phyloP scores from a whole-genome alignment of 345 rosid species.

The Limnanthes douglasii region DNA sequence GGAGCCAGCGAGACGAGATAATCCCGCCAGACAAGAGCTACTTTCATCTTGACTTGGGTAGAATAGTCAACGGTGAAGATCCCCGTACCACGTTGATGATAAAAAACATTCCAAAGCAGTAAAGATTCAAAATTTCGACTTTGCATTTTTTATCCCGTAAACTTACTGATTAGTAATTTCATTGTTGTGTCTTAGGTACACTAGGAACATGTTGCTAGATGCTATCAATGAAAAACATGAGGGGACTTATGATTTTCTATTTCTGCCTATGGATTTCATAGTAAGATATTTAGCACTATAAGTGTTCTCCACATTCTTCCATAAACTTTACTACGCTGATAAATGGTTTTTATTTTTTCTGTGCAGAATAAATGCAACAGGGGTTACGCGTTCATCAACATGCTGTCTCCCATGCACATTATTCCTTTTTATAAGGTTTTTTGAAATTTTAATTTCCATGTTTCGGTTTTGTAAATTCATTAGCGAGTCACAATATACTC shows the following conservation, averaged over 20 bases:
- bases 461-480: too few species aligned
- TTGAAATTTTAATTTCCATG: too few species aligned
- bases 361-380: slow-evolving; percentile 86
- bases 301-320: too few species aligned
- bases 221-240: slow-evolving; percentile 11
- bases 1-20: slow-evolving; percentile 46
- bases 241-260: slow-evolving; percentile 20
- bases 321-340: background rate
- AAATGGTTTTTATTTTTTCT: slow-evolving; percentile 2
- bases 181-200: slow-evolving; percentile 12
- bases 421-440: slow-evolving; percentile 67
- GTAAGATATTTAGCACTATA: slow-evolving; percentile 5
- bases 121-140: slow-evolving; percentile 11
- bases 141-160: too few species aligned
- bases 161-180: too few species aligned
- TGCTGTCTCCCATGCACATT: slow-evolving; percentile 59
- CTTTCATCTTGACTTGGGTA: slow-evolving; percentile 79
- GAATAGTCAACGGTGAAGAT: slow-evolving; percentile 52
- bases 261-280: slow-evolving; percentile 19
- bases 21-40: slow-evolving; percentile 56
- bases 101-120: slow-evolving; percentile 55
- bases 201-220: slow-evolving; percentile 14
- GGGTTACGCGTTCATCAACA: slow-evolving; percentile 82
- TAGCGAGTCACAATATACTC: too few species aligned
- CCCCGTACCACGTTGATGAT: slow-evolving; percentile 46